These are phyloP conservation scores for Protomyces macrosporus DNA, from an alignment of 1,139 yeast species.

Conservation along the genomic window DNA sequence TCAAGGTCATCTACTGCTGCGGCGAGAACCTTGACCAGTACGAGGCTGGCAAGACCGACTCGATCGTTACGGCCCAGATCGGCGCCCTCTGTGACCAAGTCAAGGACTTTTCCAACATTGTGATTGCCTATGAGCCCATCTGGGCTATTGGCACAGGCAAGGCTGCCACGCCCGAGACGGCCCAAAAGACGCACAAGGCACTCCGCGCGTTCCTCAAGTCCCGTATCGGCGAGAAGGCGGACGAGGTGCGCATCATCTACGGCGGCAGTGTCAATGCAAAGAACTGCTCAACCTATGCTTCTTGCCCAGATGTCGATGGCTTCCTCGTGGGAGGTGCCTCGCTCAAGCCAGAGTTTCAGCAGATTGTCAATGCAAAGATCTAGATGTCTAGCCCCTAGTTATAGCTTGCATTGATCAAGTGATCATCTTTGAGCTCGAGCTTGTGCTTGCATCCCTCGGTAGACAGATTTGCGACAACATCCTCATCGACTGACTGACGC, in stretches of 20 bases:
- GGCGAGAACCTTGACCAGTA: slow-evolving; percentile 88
- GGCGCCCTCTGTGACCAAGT: slow-evolving; percentile 79
- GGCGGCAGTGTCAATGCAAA: slow-evolving; percentile 98
- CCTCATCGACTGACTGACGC: background rate
- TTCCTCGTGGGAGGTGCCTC: slow-evolving; percentile 99
- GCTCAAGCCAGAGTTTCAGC: slow-evolving; percentile 94
- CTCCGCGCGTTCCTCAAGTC: slow-evolving; percentile 77
- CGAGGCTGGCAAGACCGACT: slow-evolving; percentile 77
- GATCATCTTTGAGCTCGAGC: background rate
- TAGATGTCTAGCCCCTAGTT: background rate
- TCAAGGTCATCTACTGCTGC: slow-evolving; percentile 27
- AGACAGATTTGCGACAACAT: background rate
- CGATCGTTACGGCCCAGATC: slow-evolving; percentile 84
- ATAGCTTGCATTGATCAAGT: background rate
- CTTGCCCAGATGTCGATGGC: slow-evolving; percentile 91
- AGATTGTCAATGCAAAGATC: slow-evolving; percentile 59
- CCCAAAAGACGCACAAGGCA: slow-evolving; percentile 68
- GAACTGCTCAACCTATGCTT: slow-evolving; percentile 86
- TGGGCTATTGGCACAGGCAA: slow-evolving; percentile 99
- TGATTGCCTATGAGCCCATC: slow-evolving; percentile 95
- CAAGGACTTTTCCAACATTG: slow-evolving; percentile 86
- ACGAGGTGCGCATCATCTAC: slow-evolving; percentile 79
- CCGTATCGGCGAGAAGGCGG: slow-evolving; percentile 76
- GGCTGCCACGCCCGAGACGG: slow-evolving; percentile 95
- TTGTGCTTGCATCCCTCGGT: background rate